phyloP scores from a whole-genome alignment of 73 alveolate genomes.

The Symbiodinium natans region DNA sequence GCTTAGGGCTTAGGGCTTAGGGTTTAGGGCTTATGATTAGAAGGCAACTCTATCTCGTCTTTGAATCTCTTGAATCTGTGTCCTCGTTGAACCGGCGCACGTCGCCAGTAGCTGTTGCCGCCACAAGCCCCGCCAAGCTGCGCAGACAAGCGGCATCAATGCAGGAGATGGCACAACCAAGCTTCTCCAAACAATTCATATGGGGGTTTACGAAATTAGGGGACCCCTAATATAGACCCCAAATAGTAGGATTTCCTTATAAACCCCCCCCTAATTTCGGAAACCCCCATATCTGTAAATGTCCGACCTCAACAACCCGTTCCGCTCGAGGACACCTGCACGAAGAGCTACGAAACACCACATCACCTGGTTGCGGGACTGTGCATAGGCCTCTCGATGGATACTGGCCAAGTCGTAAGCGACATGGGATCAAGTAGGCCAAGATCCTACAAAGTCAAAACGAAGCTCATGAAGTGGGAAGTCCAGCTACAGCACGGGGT shows the following conservation, averaged over 20 bases:
- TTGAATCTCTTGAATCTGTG: not conserved
- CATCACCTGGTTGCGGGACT: not conserved
- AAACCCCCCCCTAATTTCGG: no score
- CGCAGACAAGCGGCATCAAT: not conserved
- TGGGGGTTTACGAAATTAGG: not conserved
- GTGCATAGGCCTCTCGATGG: conserved; percentile 29
- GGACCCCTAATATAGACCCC: not conserved
- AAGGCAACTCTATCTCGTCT: not conserved
- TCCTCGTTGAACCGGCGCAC: conserved; percentile 69
- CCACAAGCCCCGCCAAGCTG: conserved; percentile 75
- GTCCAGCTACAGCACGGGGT: not conserved
- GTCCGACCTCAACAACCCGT: conserved; percentile 20
- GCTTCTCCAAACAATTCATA: not conserved
- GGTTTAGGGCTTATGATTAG: not conserved
- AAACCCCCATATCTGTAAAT: no score
- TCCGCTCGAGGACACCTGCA: conserved; percentile 75
- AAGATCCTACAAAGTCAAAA: conserved; percentile 18
- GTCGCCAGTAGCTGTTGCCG: conserved; percentile 64
- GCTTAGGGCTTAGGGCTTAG: not conserved
- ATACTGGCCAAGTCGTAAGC: conserved; percentile 61
- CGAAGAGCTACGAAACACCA: not conserved
- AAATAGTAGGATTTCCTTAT: no score
- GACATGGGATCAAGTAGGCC: conserved; percentile 52
- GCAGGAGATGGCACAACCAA: no score
- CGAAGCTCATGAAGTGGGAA: not conserved